Conservation (phyloP, 2,329 filamentous ascomycete species). For the Lasiodiplodia gonubiensis region DNA sequence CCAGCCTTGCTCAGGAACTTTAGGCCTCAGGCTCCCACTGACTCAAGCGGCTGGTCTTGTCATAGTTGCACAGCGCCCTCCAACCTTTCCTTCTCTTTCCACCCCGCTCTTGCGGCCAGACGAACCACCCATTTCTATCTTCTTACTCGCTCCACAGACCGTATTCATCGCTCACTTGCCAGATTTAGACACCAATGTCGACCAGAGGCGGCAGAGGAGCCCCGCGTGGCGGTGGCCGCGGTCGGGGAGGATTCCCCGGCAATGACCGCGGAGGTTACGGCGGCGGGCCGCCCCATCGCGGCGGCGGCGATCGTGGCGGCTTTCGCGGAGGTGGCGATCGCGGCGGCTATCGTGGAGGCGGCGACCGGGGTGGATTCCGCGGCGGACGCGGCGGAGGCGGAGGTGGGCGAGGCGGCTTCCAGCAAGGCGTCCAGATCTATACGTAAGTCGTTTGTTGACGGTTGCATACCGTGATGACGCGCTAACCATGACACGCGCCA, state of each 20-base stretch:
- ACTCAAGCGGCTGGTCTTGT: slow-evolving; percentile 8
- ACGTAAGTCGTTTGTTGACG: not conserved
- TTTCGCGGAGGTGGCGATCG: slow-evolving; percentile 11
- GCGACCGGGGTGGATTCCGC: slow-evolving; percentile 27
- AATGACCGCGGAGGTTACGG: slow-evolving; percentile 3
- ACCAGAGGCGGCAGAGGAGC: slow-evolving; percentile 10
- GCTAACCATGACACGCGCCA: slow-evolving; percentile 4
- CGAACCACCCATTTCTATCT: not conserved
- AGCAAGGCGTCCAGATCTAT: not conserved
- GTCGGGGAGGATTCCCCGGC: not conserved
- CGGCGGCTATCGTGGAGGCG: slow-evolving; percentile 24
- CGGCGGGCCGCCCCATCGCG: not conserved
- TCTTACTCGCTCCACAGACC: not conserved
- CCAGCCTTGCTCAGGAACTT: not conserved
- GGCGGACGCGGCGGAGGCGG: slow-evolving; percentile 31
- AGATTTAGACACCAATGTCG: not conserved
- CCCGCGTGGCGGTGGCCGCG: slow-evolving; percentile 9
- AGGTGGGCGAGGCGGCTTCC: slow-evolving; percentile 11
- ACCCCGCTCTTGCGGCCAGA: slow-evolving; percentile 1
- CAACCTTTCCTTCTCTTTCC: not conserved
- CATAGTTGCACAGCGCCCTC: not conserved
- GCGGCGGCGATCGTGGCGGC: not conserved
- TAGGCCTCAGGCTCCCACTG: not conserved
- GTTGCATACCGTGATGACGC: not conserved
- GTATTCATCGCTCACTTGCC: not conserved